These are phyloP conservation scores for Cyclostephanos tholiformis DNA, from an alignment of 108 stramenopile species.

Conservation along the genomic window DNA sequence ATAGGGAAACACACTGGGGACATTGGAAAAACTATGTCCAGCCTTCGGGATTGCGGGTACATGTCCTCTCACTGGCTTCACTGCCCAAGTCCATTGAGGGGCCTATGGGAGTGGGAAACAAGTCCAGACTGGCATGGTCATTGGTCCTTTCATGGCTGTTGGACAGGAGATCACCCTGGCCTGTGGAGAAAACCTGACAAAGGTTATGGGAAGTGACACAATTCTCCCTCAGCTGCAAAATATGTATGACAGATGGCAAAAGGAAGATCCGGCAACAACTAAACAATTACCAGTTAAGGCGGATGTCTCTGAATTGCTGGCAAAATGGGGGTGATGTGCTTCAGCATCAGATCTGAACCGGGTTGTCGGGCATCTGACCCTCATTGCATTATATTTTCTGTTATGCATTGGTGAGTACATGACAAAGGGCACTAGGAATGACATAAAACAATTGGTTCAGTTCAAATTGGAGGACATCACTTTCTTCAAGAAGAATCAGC, in stretches of 20 bases:
- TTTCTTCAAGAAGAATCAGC: background rate
- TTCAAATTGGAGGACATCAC: conserved; percentile 7
- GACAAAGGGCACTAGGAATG: background rate
- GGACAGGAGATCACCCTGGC: conserved; percentile 21
- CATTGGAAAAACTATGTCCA: background rate
- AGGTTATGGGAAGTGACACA: background rate
- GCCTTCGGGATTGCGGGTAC: conserved; percentile 1
- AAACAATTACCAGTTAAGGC: conserved; percentile 15
- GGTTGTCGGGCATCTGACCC: background rate
- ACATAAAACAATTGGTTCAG: conserved; percentile 8
- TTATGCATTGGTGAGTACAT: conserved; percentile 18
- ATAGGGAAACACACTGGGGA: background rate
- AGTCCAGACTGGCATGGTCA: conserved; percentile 10
- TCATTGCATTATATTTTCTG: conserved; percentile 17
- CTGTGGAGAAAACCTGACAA: background rate
- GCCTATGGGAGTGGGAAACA: conserved; percentile 8
- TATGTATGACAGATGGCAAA: background rate
- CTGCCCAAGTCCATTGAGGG: background rate
- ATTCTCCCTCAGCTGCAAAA: conserved; percentile 2
- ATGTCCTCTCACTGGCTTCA: conserved; percentile 4
- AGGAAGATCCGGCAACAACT: conserved; percentile 13
- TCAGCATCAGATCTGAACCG: background rate
- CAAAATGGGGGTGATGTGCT: background rate
- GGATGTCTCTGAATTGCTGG: conserved; percentile 7
- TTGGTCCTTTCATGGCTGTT: conserved; percentile 10